Evolutionary conservation across 495 filamentous ascomycete genomes (phyloP).

Genomic region (Aspergillus mulundensis): DNA sequence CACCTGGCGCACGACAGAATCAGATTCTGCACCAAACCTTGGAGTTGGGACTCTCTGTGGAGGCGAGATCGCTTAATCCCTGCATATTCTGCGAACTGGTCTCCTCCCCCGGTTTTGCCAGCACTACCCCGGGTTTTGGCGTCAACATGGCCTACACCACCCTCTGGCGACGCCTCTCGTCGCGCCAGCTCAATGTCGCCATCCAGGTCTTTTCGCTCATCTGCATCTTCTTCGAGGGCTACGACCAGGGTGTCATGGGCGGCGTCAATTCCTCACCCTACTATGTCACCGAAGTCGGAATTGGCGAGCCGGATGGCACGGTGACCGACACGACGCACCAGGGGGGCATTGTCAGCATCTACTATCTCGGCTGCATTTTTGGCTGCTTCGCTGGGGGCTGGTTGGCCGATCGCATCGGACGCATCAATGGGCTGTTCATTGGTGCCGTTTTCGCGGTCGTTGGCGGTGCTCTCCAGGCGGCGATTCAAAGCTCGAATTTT

Average conservation of each 20-base stretch:
- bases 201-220: constrained; percentile 46
- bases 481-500: constrained; percentile 47
- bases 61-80: neutral
- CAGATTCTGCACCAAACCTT: neutral
- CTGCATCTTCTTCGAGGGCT: constrained; percentile 54
- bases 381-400: constrained; percentile 51
- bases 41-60: neutral
- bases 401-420: constrained; percentile 50
- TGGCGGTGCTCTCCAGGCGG: constrained; percentile 50
- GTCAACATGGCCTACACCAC: constrained; percentile 35
- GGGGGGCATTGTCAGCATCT: constrained; percentile 50
- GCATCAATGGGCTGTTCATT: constrained; percentile 52
- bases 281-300: constrained; percentile 36
- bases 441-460: constrained; percentile 51
- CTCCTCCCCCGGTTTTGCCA: neutral
- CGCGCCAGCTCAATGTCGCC: constrained; percentile 37
- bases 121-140: neutral
- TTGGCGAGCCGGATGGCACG: constrained; percentile 33
- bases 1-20: neutral
- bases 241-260: constrained; percentile 53
- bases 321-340: constrained; percentile 36
- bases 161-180: constrained; percentile 39
- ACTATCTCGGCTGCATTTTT: constrained; percentile 53
- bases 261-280: constrained; percentile 41
- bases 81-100: neutral